Evolutionary conservation across 83 land plant species (phyloP).

Genomic region (Thuja plicata): DNA sequence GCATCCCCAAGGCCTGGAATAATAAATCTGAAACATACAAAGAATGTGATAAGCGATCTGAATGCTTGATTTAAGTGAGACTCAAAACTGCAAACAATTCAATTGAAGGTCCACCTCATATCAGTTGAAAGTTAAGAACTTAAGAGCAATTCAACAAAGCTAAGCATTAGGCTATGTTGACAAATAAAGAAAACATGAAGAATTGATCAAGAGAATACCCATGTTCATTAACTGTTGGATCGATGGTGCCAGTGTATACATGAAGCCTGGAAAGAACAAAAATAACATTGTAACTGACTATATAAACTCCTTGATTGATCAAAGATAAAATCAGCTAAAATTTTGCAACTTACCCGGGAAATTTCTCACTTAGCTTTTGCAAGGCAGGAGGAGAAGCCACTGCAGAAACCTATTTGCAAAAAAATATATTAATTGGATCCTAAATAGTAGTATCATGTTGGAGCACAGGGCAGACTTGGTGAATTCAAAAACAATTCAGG

Average conservation of each 20-base stretch:
- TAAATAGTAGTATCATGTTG: not conserved
- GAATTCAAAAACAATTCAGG: not conserved
- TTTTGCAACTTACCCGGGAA: constrained; percentile 78
- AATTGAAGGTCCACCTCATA: not conserved
- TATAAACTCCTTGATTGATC: not conserved
- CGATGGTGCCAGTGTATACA: constrained; percentile 88
- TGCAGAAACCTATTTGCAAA: constrained; percentile 73
- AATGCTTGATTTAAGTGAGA: not conserved
- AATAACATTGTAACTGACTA: not conserved
- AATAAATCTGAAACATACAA: constrained; percentile 61
- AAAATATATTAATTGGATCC: not conserved
- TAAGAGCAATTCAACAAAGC: not conserved
- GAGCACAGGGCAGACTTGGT: not conserved
- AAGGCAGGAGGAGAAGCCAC: constrained; percentile 99
- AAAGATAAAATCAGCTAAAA: not conserved
- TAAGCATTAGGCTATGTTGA: not conserved
- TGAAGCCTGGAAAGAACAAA: constrained; percentile 68
- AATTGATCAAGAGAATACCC: constrained; percentile 50
- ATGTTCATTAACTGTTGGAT: constrained; percentile 84
- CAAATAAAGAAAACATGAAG: not conserved
- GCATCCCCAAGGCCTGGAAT: constrained; percentile 98
- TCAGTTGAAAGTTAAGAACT: not conserved
- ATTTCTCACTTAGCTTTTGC: constrained; percentile 83
- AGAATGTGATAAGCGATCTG: not conserved
- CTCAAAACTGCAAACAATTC: not conserved